Evolutionary conservation across 169 alveolate species (phyloP).

Genomic region (Babesia ovata): DNA sequence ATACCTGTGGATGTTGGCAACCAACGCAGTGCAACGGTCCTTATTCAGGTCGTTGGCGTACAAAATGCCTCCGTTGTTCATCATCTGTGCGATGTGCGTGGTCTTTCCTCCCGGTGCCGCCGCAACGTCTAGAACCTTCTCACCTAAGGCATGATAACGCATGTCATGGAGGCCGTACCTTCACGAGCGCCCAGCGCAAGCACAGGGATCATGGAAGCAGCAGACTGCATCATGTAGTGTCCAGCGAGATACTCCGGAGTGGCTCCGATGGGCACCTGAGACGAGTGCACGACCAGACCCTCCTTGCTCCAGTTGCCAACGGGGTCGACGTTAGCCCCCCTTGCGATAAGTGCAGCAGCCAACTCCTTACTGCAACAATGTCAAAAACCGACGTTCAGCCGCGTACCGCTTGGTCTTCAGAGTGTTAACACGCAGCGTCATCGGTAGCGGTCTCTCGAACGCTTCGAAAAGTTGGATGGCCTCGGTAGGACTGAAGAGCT

Average conservation of each 20-base stretch:
- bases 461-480: conserved; percentile 91
- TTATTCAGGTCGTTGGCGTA: conserved; percentile 93
- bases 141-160: conserved; percentile 48
- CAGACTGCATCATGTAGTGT: conserved; percentile 93
- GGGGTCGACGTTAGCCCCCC: conserved; percentile 93
- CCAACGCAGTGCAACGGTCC: conserved; percentile 90
- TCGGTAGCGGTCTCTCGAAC: conserved; percentile 86
- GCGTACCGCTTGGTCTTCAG: conserved; percentile 84
- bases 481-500: conserved; percentile 90
- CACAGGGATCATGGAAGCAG: conserved; percentile 93
- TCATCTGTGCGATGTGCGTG: conserved; percentile 91
- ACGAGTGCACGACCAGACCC: conserved; percentile 90
- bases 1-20: conserved; percentile 87
- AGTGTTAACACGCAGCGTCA: conserved; percentile 91
- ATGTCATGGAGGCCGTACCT: conserved; percentile 20
- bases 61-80: conserved; percentile 93
- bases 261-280: conserved; percentile 95
- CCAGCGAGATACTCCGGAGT: conserved; percentile 97
- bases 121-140: conserved; percentile 92
- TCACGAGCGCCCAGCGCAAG: conserved; percentile 91
- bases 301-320: conserved; percentile 93
- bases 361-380: conserved; percentile 84
- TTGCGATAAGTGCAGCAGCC: conserved; percentile 88
- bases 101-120: conserved; percentile 99
- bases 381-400: conserved; percentile 21